These are phyloP conservation scores for Sechiopsis laciniata DNA, from an alignment of 306 rosid genomes.

Conservation along the genomic window DNA sequence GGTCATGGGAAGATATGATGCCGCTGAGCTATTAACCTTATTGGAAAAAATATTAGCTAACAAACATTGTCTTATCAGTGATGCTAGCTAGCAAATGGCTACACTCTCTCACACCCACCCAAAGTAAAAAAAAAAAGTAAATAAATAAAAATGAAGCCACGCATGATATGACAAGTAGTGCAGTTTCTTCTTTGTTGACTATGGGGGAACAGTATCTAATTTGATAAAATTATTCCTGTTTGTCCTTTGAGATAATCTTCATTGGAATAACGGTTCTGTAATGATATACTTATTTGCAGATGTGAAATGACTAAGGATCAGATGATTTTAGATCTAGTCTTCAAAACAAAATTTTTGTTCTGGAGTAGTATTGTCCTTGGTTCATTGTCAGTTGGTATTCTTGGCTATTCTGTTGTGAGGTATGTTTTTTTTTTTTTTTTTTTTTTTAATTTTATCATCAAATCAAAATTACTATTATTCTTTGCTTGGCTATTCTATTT, in stretches of 20 bases:
- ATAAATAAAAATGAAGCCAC: neutral
- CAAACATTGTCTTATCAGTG: neutral
- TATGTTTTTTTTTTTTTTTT: neutral
- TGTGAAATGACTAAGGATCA: constrained; percentile 72
- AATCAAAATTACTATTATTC: no score
- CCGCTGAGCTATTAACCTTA: no score
- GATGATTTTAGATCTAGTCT: constrained; percentile 62
- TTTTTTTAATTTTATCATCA: no score
- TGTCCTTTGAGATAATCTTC: neutral
- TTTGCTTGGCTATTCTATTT: no score
- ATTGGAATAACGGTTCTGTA: constrained; percentile 16
- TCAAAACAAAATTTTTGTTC: constrained; percentile 42
- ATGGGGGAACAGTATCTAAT: neutral
- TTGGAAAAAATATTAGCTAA: neutral
- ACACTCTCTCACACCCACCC: neutral
- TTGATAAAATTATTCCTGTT: neutral
- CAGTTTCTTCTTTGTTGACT: neutral
- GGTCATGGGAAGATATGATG: no score
- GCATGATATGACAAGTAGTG: no score
- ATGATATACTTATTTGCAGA: constrained; percentile 37
- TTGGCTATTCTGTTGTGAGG: constrained; percentile 64
- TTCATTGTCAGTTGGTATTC: constrained; percentile 67
- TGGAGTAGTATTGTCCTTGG: constrained; percentile 59
- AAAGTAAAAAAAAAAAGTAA: no score
- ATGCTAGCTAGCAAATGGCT: neutral